Evolutionary conservation across 2,329 filamentous ascomycete species (phyloP), one percentile per base, ranked within the genome.

Genomic region (Colletotrichum sansevieriae): DNA sequence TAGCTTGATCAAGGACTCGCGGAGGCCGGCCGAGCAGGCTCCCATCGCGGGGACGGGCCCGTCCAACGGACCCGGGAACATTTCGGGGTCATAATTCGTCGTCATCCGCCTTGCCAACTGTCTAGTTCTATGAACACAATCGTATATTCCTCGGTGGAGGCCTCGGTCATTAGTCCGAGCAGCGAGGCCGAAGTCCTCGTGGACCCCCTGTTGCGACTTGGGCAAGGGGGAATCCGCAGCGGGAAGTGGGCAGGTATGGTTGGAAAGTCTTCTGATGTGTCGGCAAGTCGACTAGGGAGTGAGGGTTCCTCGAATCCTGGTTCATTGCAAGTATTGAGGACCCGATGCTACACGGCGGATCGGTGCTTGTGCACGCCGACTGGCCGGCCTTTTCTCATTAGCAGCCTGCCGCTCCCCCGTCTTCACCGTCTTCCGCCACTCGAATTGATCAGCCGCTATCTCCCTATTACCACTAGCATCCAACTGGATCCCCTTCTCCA

Each of bases 351-450:
- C 35, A 66, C 54, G 62, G 66, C 18, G 35, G 3, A 43, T 69
- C 66, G 66, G 66, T 35, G 62, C 55, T 66, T 69, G 25, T 18
- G 56, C 18, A 65, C 11, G 41, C 66, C 66, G 66, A 61, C 4
- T 18, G 18, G 13, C 62, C 39, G 63, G 37, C 33, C 10, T 25
- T 44, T 49, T 54, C 54, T 29, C 29, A 20, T 63, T 56, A 56
- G 43, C 57, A 29, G 56, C 41, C 35, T 12, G 29, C 63, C 47
- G 47, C 5, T 29, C 56, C 55, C 63, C 47, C 47, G 20, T 20
- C 29, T 61, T n/a, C 10, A 25, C 22, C 3, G 22, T 22, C 22
- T 22, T 22, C 3, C 3, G 2, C 22, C n/a, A 12, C 47, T 43
- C 15, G 9, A 41, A 54, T 62, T 44, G 44, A 51, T 61, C 29